Percentiles rank a stretch among this genome's conserved stretches.
phyloP scores from a whole-genome alignment of 164 flowering plant genomes.

The Tinospora cordifolia region DNA sequence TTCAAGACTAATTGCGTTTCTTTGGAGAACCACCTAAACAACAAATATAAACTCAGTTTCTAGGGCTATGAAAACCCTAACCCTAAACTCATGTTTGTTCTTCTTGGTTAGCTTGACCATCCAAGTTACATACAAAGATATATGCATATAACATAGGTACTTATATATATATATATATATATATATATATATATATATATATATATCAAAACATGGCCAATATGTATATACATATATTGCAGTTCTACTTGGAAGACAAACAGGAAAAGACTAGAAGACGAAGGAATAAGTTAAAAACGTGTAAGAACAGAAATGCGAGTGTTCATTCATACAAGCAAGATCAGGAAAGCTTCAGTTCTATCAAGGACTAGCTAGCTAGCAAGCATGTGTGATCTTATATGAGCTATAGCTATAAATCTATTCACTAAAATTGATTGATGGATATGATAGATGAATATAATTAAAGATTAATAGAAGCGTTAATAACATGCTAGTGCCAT shows the following conservation, averaged over 20 bases:
- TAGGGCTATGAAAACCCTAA: conserved; percentile 19
- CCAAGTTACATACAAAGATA: not conserved
- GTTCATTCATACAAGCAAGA: not conserved
- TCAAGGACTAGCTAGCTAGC: not conserved
- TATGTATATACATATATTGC: too few relatives aligned
- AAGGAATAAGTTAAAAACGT: not conserved
- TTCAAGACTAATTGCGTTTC: conserved; percentile 19
- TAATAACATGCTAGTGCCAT: too few relatives aligned
- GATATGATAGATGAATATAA: not conserved
- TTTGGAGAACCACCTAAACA: conserved; percentile 4
- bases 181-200: not conserved
- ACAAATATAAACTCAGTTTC: conserved; percentile 5
- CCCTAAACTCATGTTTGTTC: not conserved
- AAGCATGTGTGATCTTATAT: not conserved
- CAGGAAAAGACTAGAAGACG: not conserved
- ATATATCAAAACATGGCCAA: not conserved
- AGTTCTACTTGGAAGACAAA: too few relatives aligned
- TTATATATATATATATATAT: not conserved
- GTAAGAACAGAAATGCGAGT: not conserved
- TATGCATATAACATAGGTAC: too few relatives aligned
- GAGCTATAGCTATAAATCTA: not conserved
- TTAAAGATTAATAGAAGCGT: not conserved
- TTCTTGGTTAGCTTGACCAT: not conserved
- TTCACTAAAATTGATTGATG: not conserved
- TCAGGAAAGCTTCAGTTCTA: not conserved